Percentiles rank a stretch among this genome's conserved stretches.
Evolutionary conservation across 1,139 yeast species (phyloP).

Genomic region (Pneumocystis wakefieldiae): DNA sequence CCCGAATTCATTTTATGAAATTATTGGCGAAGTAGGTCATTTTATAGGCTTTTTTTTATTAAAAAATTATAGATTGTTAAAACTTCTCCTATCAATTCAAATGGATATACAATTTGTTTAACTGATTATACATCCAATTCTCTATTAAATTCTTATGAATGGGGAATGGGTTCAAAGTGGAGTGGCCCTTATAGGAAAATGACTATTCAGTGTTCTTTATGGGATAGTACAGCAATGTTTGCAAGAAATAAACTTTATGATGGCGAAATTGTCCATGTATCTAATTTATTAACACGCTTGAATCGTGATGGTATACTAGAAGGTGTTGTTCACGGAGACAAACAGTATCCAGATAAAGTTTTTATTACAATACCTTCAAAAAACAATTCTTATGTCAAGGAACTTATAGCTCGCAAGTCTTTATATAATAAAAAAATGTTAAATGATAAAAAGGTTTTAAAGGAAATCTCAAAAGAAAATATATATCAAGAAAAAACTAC

Average conservation of each 20-base stretch:
- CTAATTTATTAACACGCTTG: constrained; percentile 4
- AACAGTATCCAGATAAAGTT: constrained; percentile 5
- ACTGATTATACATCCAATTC: constrained; percentile 9
- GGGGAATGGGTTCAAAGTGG: constrained; percentile 8
- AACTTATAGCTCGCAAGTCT: constrained; percentile 5
- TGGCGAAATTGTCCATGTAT: constrained; percentile 4
- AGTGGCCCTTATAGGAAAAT: constrained; percentile 8
- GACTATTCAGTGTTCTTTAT: constrained; percentile 7
- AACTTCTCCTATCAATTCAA: constrained; percentile 6
- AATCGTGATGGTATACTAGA: constrained; percentile 6
- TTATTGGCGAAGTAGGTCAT: constrained; percentile 4
- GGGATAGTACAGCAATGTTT: constrained; percentile 7
- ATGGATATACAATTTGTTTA: constrained; percentile 7
- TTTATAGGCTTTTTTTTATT: neutral
- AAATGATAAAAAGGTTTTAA: constrained; percentile 2
- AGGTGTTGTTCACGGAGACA: constrained; percentile 9
- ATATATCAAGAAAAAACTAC: neutral
- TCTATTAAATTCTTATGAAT: constrained; percentile 3
- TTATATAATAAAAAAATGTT: constrained; percentile 3
- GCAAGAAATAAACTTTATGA: constrained; percentile 9
- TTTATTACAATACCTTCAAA: constrained; percentile 1
- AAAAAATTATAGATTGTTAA: constrained; percentile 5
- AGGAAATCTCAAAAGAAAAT: neutral
- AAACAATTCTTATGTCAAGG: constrained; percentile 2
- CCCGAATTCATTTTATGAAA: constrained; percentile 5